Percentiles rank a stretch among this genome's conserved stretches.
Evolutionary conservation across 208 protist species (phyloP).

Genomic region (Crithidia sp.): DNA sequence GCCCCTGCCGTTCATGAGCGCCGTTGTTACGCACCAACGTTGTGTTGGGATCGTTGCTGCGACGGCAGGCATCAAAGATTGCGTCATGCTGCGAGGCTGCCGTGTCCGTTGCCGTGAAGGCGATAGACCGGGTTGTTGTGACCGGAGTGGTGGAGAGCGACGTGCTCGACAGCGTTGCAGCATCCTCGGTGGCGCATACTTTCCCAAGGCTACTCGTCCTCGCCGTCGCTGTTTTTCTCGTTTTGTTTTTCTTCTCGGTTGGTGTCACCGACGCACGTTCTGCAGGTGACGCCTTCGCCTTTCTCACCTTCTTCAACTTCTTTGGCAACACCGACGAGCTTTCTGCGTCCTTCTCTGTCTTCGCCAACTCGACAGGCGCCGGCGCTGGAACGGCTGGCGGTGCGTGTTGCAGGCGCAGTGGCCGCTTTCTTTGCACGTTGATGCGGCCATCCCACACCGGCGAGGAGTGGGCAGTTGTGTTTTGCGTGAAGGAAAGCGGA

Average conservation of each 20-base stretch:
- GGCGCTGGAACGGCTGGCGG: neutral
- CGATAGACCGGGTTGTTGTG: neutral
- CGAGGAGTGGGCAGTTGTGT: neutral
- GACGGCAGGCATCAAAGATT: neutral
- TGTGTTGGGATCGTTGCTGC: neutral
- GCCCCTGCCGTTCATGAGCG: neutral
- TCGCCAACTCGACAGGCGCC: no score
- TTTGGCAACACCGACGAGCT: neutral
- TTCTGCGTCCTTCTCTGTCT: no score
- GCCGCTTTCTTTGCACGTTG: conserved; percentile 5
- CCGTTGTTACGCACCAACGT: neutral
- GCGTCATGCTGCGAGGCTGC: conserved; percentile 3
- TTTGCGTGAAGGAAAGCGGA: neutral
- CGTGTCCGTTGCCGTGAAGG: conserved; percentile 2
- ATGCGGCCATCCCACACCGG: conserved; percentile 12
- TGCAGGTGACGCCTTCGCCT: neutral
- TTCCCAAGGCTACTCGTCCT: neutral
- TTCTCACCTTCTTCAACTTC: neutral
- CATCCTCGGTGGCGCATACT: no score
- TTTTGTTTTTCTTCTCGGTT: neutral
- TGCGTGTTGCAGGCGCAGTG: neutral
- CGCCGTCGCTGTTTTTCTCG: neutral
- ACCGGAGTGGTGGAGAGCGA: conserved; percentile 2
- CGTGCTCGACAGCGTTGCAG: neutral
- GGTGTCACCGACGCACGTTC: neutral